phyloP scores from a whole-genome alignment of 306 rosid genomes.

The Rubus idaeus region DNA sequence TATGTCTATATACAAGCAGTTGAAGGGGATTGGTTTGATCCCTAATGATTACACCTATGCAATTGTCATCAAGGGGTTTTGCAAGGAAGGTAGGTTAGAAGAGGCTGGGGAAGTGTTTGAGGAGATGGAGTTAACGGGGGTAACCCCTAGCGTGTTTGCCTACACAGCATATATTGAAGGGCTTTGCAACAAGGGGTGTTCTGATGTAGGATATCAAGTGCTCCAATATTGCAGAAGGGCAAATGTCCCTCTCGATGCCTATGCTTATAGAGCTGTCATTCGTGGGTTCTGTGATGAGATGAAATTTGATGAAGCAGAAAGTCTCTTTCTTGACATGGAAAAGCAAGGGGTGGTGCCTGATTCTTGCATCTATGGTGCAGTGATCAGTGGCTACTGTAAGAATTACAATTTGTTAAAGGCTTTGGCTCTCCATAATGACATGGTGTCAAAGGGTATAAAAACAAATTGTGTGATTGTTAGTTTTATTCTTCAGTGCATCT shows the following conservation, averaged over 20 bases:
- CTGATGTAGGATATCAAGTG: constrained; percentile 58
- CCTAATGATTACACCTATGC: constrained; percentile 67
- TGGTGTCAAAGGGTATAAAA: constrained; percentile 65
- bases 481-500: constrained; percentile 65
- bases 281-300: constrained; percentile 75
- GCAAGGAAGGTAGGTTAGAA: constrained; percentile 58
- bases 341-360: constrained; percentile 61
- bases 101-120: constrained; percentile 44
- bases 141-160: constrained; percentile 49
- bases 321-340: constrained; percentile 58
- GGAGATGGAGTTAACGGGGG: constrained; percentile 67
- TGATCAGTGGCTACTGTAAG: constrained; percentile 77
- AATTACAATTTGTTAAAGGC: constrained; percentile 49
- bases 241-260: constrained; percentile 43
- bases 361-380: constrained; percentile 43
- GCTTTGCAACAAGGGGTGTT: constrained; percentile 46
- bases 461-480: constrained; percentile 64
- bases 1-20: constrained; percentile 44
- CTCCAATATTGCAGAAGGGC: constrained; percentile 47
- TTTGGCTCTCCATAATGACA: constrained; percentile 42
- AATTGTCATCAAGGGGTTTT: constrained; percentile 64
- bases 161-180: constrained; percentile 62
- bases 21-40: constrained; percentile 67
- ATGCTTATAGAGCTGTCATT: constrained; percentile 54
- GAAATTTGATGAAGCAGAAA: constrained; percentile 58